A percentile compares a stretch with the other conserved stretches of the same genome.
Evolutionary conservation across 1,284 basidiomycete species (phyloP).

Genomic region (Moesziomyces antarcticus): DNA sequence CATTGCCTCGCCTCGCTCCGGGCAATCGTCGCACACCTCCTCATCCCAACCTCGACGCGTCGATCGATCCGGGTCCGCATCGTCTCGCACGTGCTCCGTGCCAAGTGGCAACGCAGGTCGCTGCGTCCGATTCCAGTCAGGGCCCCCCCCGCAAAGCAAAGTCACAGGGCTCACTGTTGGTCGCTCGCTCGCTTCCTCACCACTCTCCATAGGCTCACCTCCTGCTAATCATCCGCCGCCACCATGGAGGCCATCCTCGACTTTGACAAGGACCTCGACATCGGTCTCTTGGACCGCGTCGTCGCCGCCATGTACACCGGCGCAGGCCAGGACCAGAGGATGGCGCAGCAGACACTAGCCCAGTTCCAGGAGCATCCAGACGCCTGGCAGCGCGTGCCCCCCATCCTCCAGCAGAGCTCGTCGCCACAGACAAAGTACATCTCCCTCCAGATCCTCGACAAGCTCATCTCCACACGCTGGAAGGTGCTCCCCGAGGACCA

Average conservation of each 20-base stretch:
- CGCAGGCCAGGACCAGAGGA: constrained; percentile 58
- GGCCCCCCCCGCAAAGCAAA: too few relatives aligned
- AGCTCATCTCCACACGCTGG: constrained; percentile 93
- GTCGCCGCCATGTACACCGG: constrained; percentile 65
- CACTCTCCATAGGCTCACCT: too few relatives aligned
- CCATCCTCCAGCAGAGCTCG: constrained; percentile 85
- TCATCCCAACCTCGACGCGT: too few relatives aligned
- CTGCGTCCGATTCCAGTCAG: too few relatives aligned
- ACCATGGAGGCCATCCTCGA: constrained; percentile 63
- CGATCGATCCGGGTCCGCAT: too few relatives aligned
- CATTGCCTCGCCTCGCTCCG: too few relatives aligned
- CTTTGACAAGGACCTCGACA: constrained; percentile 65
- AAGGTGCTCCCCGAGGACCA: constrained; percentile 94
- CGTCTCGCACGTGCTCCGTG: too few relatives aligned
- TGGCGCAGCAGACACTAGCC: constrained; percentile 64
- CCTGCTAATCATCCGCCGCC: too few relatives aligned
- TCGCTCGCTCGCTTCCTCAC: background rate
- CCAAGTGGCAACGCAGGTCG: too few relatives aligned
- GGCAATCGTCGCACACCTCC: too few relatives aligned
- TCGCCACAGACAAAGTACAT: constrained; percentile 85
- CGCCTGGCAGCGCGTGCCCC: constrained; percentile 96
- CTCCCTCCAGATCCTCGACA: constrained; percentile 66
- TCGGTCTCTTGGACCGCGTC: constrained; percentile 65
- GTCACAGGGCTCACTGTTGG: too few relatives aligned
- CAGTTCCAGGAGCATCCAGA: constrained; percentile 98